Percentiles rank a stretch among this genome's conserved stretches.
Evolutionary conservation across 768 basidiomycete species (phyloP).

Genomic region (Rhodosporidiobolus sp.): DNA sequence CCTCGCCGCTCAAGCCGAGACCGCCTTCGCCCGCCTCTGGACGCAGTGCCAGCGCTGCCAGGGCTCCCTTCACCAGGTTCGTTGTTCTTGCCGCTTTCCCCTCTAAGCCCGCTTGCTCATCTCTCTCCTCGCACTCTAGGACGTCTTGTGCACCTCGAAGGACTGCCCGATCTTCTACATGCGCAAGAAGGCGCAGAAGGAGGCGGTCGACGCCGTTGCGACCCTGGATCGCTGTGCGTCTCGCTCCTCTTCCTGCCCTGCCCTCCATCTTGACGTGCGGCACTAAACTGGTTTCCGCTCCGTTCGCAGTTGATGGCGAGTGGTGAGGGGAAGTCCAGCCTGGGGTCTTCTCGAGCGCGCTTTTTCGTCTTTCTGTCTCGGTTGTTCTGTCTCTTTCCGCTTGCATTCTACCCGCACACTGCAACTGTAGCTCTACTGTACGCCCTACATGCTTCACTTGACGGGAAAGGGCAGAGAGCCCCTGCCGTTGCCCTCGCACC

Average conservation of each 20-base stretch:
- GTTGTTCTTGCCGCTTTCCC: background rate
- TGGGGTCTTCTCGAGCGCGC: no score
- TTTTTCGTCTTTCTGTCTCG: background rate
- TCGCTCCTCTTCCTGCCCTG: no score
- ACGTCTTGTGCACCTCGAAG: constrained; percentile 91
- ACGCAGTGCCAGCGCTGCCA: constrained; percentile 99
- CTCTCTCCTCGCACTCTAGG: constrained; percentile 54
- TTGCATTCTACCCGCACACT: background rate
- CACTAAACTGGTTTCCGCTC: background rate
- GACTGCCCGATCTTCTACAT: constrained; percentile 99
- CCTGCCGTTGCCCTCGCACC: no score
- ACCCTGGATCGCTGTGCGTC: constrained; percentile 78
- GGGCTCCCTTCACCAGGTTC: constrained; percentile 83
- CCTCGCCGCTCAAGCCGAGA: constrained; percentile 72
- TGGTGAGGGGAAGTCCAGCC: constrained; percentile 3
- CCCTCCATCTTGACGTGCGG: background rate
- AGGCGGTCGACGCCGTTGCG: constrained; percentile 78
- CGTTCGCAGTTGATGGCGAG: constrained; percentile 28
- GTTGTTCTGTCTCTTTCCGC: no score
- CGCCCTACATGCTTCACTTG: no score
- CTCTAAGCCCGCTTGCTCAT: constrained; percentile 5
- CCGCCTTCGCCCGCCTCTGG: constrained; percentile 91
- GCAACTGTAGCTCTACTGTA: background rate
- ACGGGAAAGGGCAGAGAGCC: no score
- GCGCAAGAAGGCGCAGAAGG: constrained; percentile 96